phyloP scores from a whole-genome alignment of 768 basidiomycete genomes.

The Cystofilobasidium macerans region DNA sequence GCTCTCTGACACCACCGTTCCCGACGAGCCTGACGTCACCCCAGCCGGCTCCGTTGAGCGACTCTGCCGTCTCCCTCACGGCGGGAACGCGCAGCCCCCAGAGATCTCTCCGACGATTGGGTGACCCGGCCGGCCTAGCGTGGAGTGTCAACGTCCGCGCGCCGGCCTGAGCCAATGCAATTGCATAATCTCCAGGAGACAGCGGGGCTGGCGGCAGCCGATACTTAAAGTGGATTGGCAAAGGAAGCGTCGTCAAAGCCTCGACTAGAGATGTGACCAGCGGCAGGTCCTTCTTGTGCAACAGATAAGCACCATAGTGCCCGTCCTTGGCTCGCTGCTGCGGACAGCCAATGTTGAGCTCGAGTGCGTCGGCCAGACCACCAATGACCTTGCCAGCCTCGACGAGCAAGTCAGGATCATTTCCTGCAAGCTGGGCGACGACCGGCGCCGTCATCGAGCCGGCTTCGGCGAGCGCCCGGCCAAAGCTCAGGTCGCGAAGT shows the following conservation, averaged over 20 bases:
- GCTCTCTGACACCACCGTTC: constrained; percentile 64
- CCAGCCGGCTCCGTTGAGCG: constrained; percentile 37
- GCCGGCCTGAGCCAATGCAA: constrained; percentile 52
- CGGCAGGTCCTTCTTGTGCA: constrained; percentile 62
- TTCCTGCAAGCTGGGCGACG: constrained; percentile 63
- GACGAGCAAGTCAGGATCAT: constrained; percentile 54
- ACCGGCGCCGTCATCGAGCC: constrained; percentile 42
- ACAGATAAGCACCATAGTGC: constrained; percentile 66
- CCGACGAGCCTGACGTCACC: constrained; percentile 52
- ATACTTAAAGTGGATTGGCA: constrained; percentile 57
- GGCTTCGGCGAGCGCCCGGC: no score
- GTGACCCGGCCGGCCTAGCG: constrained; percentile 55
- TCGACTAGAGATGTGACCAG: constrained; percentile 54
- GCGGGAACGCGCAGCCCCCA: constrained; percentile 60
- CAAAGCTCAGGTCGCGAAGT: constrained; percentile 47
- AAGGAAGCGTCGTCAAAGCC: constrained; percentile 53
- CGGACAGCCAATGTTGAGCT: constrained; percentile 72
- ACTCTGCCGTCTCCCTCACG: constrained; percentile 48
- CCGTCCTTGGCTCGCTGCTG: constrained; percentile 56
- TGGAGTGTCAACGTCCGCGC: constrained; percentile 63
- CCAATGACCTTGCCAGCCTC: constrained; percentile 53
- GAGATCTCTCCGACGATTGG: constrained; percentile 50
- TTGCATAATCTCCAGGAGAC: constrained; percentile 50
- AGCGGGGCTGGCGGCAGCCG: constrained; percentile 41
- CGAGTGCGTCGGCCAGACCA: constrained; percentile 56